phyloP scores from a whole-genome alignment of 2,329 filamentous ascomycete genomes.

The Aspergillus transmontanensis region DNA sequence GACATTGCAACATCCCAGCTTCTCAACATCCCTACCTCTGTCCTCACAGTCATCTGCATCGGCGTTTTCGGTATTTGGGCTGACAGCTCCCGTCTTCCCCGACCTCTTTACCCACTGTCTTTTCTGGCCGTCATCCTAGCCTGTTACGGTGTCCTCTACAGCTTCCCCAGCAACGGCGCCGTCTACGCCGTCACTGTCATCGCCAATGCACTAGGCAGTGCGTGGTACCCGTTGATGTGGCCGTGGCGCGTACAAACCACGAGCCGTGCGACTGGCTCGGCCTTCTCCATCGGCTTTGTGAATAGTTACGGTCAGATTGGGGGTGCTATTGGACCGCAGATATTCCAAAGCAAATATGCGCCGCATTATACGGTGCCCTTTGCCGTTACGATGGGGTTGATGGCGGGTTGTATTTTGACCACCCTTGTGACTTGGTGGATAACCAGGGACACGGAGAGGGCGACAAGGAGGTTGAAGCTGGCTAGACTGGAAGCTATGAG shows the following conservation, averaged over 20 bases:
- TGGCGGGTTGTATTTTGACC: constrained; percentile 46
- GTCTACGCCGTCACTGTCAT: constrained; percentile 53
- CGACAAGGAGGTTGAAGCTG: constrained; percentile 49
- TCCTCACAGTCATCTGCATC: constrained; percentile 48
- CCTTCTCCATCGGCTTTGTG: constrained; percentile 55
- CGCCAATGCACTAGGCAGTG: constrained; percentile 45
- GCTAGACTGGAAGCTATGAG: constrained; percentile 46
- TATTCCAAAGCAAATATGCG: constrained; percentile 50
- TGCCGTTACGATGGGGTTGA: constrained; percentile 48
- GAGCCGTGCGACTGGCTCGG: constrained; percentile 50
- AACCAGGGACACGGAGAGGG: constrained; percentile 47
- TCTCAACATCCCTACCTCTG: constrained; percentile 52
- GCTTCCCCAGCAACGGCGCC: constrained; percentile 49
- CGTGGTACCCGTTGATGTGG: constrained; percentile 56
- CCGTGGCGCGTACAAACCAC: constrained; percentile 56
- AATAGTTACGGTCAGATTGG: constrained; percentile 56
- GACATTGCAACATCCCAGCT: constrained; percentile 52
- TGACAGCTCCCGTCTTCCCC: constrained; percentile 47
- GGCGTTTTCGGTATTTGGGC: constrained; percentile 46
- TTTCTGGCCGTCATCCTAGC: constrained; percentile 48
- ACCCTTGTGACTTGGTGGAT: constrained; percentile 51
- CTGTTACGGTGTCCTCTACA: constrained; percentile 51
- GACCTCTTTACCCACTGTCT: constrained; percentile 47
- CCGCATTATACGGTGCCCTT: constrained; percentile 51
- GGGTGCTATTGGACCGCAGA: constrained; percentile 51